Percentiles rank a stretch among this genome's conserved stretches.
Conservation (phyloP, 306 rosid species). For the Purshia tridentata region DNA sequence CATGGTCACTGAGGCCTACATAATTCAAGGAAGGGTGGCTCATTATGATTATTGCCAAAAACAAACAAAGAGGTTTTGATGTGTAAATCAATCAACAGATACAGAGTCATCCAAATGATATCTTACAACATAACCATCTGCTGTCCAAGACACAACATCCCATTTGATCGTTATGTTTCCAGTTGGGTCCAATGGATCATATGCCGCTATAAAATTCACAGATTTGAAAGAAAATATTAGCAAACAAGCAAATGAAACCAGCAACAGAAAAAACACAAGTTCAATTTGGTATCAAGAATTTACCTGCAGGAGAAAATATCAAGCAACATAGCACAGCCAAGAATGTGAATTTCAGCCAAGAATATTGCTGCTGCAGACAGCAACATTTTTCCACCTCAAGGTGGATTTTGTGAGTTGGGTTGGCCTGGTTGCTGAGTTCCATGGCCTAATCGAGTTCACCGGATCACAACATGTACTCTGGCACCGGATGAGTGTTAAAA, state of each 20-base stretch:
- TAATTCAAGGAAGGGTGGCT: background rate
- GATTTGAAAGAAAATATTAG: background rate
- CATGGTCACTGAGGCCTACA: constrained; percentile 74
- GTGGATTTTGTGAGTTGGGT: background rate
- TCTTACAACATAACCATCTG: constrained; percentile 37
- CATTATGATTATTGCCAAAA: background rate
- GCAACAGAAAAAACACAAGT: background rate
- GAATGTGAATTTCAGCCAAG: constrained; percentile 16
- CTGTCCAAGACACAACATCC: constrained; percentile 38
- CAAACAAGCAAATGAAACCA: background rate
- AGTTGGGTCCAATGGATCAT: constrained; percentile 51
- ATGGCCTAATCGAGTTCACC: background rate
- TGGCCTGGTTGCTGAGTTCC: background rate
- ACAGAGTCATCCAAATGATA: background rate
- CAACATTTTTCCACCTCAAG: background rate
- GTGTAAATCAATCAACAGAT: background rate
- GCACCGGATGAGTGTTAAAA: background rate
- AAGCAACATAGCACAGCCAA: constrained; percentile 37
- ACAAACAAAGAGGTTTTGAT: background rate
- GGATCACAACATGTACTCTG: constrained; percentile 2
- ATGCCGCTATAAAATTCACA: constrained; percentile 41
- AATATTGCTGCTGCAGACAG: background rate
- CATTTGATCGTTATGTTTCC: constrained; percentile 37
- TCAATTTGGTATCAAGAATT: background rate
- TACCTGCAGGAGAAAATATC: constrained; percentile 52